Percentiles rank a stretch among this genome's conserved stretches.
Evolutionary conservation across 495 filamentous ascomycete genomes (phyloP).

Genomic region (Gamarada debralockiae): DNA sequence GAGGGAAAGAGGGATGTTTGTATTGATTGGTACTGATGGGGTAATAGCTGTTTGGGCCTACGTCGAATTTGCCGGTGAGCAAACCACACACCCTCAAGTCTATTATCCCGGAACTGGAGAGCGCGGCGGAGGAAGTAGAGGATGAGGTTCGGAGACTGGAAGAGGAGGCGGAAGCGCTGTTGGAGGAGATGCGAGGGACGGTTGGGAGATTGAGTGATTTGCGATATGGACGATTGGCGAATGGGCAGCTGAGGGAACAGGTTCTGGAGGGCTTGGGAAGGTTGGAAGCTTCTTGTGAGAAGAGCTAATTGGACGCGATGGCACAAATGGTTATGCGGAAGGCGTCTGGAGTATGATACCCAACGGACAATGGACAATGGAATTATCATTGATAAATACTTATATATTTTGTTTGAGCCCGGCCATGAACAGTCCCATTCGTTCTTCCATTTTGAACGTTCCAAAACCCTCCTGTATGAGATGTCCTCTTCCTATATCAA

Average conservation of each 20-base stretch:
- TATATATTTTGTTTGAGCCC: conserved; percentile 5
- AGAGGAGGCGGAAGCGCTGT: conserved; percentile 54
- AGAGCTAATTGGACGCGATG: neutral
- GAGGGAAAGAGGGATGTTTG: neutral
- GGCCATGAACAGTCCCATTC: conserved; percentile 1
- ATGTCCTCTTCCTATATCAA: neutral
- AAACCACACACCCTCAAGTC: conserved; percentile 56
- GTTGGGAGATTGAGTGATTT: conserved; percentile 77
- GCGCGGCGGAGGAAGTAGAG: conserved; percentile 61
- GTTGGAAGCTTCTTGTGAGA: conserved; percentile 60
- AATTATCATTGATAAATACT: conserved; percentile 24
- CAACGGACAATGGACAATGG: conserved; percentile 4
- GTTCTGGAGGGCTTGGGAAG: conserved; percentile 58
- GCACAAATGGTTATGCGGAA: too few relatives aligned
- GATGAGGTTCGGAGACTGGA: conserved; percentile 60
- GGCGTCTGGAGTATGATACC: conserved; percentile 19
- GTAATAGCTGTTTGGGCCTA: conserved; percentile 60
- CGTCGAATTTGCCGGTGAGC: conserved; percentile 32
- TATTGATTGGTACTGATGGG: neutral
- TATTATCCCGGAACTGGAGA: conserved; percentile 64
- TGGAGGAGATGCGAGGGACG: conserved; percentile 57
- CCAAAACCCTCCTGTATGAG: neutral
- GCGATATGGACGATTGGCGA: conserved; percentile 72
- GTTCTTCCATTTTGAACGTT: neutral
- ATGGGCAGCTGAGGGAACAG: conserved; percentile 52